Evolutionary conservation across 192 early-diverging fungal genomes (phyloP), one percentile per base, ranked within the genome.

Genomic region (Coemansia sp.): DNA sequence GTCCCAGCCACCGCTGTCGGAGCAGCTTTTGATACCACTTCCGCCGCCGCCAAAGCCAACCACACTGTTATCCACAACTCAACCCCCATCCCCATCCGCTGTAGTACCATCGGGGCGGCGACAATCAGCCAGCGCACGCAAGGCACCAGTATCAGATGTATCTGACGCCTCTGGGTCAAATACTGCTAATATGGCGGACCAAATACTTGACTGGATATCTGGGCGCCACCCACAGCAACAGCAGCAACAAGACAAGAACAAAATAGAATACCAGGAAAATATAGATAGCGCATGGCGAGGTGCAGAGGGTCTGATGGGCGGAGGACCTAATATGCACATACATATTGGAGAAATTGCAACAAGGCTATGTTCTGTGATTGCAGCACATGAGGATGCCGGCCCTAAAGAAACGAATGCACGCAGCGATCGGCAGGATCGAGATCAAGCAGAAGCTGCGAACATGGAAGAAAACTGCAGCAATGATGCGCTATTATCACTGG

Each of bases 271-370:
- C 3, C 10, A 26, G 48, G 15, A 13, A 1, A 31, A 18, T 33
- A 57, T 57, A 13, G 26, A 26, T 30, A 51, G 30, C 9, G 72
- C 72, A 12, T 80, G 78, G 78, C 64, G 63, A 33, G 64, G 29
- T 7, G 78, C 72, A 12, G 66, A 49, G 26, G 72, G 72, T 0
- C 42, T 80, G 33, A 62, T 80, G 68, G 77, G 72, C 46, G 77
- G 48, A 25, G 48, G 77, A 20, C 59, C 20, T 39, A 35, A 71
- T 30, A 30, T 49, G 49, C 30, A 42, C 2, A 25, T 34, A 1
- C 77, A 80, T 63, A 74, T 68, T n/a, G 68, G 59, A 0, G 78
- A 80, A 40, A 71, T 80, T 15, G 63, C 72, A 18, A 58, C 48
- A 3, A 45, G 78, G 25, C 61, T 80, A 10, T 74, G 78, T 26